These are phyloP conservation scores for Paramyrothecium sp. DNA, from an alignment of 2,329 filamentous ascomycete species.

Conservation along the genomic window DNA sequence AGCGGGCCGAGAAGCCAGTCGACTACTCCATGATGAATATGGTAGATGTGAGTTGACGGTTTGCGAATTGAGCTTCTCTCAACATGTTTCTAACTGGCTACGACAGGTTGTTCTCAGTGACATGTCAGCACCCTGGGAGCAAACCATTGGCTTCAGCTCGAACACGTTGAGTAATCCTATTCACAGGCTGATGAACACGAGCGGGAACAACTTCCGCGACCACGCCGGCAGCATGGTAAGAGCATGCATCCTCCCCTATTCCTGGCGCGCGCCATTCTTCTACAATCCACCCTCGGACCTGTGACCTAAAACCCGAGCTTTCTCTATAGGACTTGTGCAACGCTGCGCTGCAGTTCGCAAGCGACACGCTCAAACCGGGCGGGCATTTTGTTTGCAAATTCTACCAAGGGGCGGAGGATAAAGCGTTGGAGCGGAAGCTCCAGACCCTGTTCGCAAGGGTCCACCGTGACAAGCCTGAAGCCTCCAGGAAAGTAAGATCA, in stretches of 20 bases:
- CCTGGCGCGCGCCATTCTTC: too few relatives aligned
- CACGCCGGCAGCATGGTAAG: slow-evolving; percentile 93
- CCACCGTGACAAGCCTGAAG: slow-evolving; percentile 84
- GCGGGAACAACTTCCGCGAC: slow-evolving; percentile 80
- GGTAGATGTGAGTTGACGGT: slow-evolving; percentile 65
- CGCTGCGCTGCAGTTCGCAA: slow-evolving; percentile 81
- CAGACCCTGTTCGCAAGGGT: slow-evolving; percentile 78
- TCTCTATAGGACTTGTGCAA: slow-evolving; percentile 75
- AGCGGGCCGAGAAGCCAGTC: slow-evolving; percentile 22
- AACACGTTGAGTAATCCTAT: slow-evolving; percentile 94
- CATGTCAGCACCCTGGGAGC: slow-evolving; percentile 97
- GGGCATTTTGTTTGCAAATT: slow-evolving; percentile 98
- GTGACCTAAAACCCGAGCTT: neutral
- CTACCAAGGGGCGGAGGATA: slow-evolving; percentile 89
- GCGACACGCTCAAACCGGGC: slow-evolving; percentile 75
- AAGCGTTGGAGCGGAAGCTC: slow-evolving; percentile 70
- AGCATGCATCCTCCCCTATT: too few relatives aligned
- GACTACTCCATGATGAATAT: slow-evolving; percentile 32
- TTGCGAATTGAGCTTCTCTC: too few relatives aligned
- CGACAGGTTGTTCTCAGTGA: slow-evolving; percentile 86
- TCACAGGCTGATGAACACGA: slow-evolving; percentile 99
- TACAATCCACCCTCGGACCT: neutral
- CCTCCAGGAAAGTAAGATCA: slow-evolving; percentile 74
- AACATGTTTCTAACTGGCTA: slow-evolving; percentile 16
- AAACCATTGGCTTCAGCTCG: slow-evolving; percentile 74